Evolutionary conservation across 352 stramenopile genomes (phyloP).

Genomic region (Phytophthora pinifolia): DNA sequence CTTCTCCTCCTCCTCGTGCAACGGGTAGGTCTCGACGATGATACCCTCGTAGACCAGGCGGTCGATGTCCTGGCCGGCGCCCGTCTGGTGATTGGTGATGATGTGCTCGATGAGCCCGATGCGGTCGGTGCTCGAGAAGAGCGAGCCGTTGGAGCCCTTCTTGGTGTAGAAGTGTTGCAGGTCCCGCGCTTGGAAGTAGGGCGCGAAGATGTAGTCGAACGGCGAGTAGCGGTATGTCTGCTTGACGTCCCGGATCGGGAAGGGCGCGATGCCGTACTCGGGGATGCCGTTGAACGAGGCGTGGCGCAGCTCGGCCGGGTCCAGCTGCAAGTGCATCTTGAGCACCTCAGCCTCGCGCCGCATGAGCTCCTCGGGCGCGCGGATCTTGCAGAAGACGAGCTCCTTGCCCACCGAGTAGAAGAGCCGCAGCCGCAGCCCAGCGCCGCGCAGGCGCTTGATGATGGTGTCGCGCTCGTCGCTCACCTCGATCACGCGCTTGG

Average conservation of each 20-base stretch:
- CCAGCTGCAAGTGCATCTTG: conserved; percentile 76
- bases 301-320: conserved; percentile 55
- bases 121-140: conserved; percentile 78
- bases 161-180: conserved; percentile 68
- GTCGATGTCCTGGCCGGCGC: conserved; percentile 70
- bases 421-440: conserved; percentile 68
- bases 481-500: conserved; percentile 55
- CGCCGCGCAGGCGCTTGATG: conserved; percentile 61
- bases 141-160: conserved; percentile 57
- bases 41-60: conserved; percentile 73
- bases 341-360: conserved; percentile 67
- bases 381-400: conserved; percentile 85
- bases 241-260: conserved; percentile 82
- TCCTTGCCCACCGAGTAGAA: conserved; percentile 71
- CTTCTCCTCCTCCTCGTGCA: conserved; percentile 75
- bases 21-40: conserved; percentile 76
- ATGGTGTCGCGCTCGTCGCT: conserved; percentile 78
- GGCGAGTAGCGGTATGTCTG: conserved; percentile 71
- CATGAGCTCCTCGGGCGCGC: conserved; percentile 71
- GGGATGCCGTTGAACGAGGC: conserved; percentile 73
- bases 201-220: conserved; percentile 87
- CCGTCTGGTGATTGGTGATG: conserved; percentile 72
- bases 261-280: conserved; percentile 72
- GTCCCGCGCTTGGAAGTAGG: conserved; percentile 72
- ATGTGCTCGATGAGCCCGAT: conserved; percentile 84